phyloP scores from a whole-genome alignment of 306 rosid genomes.

The Citrullus mucosospermus region DNA sequence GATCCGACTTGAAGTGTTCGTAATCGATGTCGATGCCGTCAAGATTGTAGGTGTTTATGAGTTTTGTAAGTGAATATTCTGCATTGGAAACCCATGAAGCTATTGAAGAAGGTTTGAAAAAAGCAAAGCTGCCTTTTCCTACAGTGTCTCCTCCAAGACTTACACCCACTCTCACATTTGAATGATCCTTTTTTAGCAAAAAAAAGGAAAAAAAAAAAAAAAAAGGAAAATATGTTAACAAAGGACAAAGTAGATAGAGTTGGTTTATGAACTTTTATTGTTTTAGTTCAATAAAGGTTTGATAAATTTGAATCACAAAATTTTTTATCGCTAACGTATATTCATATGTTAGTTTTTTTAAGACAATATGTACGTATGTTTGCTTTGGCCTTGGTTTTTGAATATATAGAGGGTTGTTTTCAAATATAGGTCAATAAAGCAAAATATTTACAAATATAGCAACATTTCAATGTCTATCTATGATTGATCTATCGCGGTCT shows the following conservation, averaged over 20 bases:
- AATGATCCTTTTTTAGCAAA: not conserved
- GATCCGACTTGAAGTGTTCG: constrained; percentile 48
- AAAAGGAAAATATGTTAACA: too few relatives aligned
- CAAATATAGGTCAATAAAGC: too few relatives aligned
- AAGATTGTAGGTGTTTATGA: constrained; percentile 39
- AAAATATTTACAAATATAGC: too few relatives aligned
- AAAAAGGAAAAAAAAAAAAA: not conserved
- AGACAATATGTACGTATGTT: too few relatives aligned
- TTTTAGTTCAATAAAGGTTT: too few relatives aligned
- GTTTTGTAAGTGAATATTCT: constrained; percentile 53
- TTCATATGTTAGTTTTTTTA: too few relatives aligned
- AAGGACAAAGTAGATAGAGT: not conserved
- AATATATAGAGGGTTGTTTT: too few relatives aligned
- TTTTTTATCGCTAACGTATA: too few relatives aligned
- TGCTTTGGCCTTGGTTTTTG: too few relatives aligned
- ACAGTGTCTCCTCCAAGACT: constrained; percentile 71
- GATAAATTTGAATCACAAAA: too few relatives aligned
- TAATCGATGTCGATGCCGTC: constrained; percentile 78
- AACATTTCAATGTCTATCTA: too few relatives aligned
- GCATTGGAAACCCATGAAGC: constrained; percentile 76
- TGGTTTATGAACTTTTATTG: not conserved
- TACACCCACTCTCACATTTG: constrained; percentile 61
- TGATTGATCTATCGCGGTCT: too few relatives aligned
- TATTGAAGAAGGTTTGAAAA: constrained; percentile 46
- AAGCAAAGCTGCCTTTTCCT: not conserved